These are phyloP conservation scores for Larix kaempferi DNA, from an alignment of 75 land plant genomes.

Conservation along the genomic window DNA sequence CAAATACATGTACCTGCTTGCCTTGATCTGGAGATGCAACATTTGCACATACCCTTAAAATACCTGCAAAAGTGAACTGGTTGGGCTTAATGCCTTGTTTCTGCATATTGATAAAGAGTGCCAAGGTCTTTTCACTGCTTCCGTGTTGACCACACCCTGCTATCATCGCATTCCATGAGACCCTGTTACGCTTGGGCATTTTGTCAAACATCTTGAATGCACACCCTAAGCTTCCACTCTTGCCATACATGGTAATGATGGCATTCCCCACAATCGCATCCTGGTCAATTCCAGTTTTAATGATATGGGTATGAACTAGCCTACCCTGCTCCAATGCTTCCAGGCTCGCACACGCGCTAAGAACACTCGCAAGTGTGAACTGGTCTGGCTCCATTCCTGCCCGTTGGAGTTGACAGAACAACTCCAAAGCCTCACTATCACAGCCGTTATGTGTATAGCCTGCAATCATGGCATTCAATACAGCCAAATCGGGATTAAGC, in stretches of 20 bases:
- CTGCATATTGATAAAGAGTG: slow-evolving; percentile 40
- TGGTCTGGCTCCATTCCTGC: slow-evolving; percentile 14
- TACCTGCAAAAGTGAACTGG: slow-evolving; percentile 43
- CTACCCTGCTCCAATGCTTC: slow-evolving; percentile 15
- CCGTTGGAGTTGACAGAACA: slow-evolving; percentile 12
- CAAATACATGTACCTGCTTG: slow-evolving; percentile 50
- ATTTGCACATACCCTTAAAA: slow-evolving; percentile 39
- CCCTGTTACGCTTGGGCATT: slow-evolving; percentile 16
- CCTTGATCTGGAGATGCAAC: slow-evolving; percentile 27
- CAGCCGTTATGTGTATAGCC: slow-evolving; percentile 25
- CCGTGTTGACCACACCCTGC: slow-evolving; percentile 32
- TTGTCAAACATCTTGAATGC: slow-evolving; percentile 31
- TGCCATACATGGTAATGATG: slow-evolving; percentile 37
- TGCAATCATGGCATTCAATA: slow-evolving; percentile 53
- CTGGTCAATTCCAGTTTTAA: slow-evolving; percentile 18
- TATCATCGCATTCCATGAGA: slow-evolving; percentile 38
- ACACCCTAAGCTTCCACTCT: slow-evolving; percentile 19
- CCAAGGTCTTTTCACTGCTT: slow-evolving; percentile 17
- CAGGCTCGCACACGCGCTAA: slow-evolving; percentile 15
- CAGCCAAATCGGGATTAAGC: slow-evolving; percentile 30
- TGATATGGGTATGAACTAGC: slow-evolving; percentile 25
- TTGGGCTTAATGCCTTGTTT: slow-evolving; percentile 38
- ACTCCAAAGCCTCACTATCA: slow-evolving; percentile 18
- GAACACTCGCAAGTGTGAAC: slow-evolving; percentile 15
- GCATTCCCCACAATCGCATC: slow-evolving; percentile 20